Conservation (phyloP, 768 basidiomycete genomes). For the Tephrocybe rancida region DNA sequence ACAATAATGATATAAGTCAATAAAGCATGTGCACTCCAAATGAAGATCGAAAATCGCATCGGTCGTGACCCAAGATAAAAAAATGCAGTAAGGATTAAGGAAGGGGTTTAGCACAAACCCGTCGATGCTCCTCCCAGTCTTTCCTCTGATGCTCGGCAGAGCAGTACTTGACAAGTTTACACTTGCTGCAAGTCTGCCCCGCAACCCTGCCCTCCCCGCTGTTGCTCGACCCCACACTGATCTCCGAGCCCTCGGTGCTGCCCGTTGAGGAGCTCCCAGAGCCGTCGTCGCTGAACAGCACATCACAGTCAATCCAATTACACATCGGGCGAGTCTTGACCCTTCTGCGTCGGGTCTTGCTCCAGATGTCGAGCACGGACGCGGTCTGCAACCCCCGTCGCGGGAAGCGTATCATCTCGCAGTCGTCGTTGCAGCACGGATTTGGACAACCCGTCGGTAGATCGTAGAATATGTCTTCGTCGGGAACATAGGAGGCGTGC, state of each 20-base stretch:
- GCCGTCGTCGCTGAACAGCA: constrained; percentile 54
- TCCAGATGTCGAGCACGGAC: constrained; percentile 61
- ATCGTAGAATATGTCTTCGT: constrained; percentile 73
- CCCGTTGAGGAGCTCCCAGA: constrained; percentile 26
- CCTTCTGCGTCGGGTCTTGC: constrained; percentile 53
- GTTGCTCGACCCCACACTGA: constrained; percentile 35
- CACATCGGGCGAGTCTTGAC: constrained; percentile 69
- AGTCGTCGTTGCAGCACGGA: constrained; percentile 78
- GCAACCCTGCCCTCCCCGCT: constrained; percentile 26
- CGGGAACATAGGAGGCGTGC: constrained; percentile 67
- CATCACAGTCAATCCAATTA: constrained; percentile 79
- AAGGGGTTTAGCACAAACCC: constrained; percentile 54
- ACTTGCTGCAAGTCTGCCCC: constrained; percentile 75
- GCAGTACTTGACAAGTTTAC: constrained; percentile 79
- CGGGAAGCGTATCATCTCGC: constrained; percentile 82
- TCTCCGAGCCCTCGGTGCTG: constrained; percentile 46
- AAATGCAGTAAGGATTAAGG: background rate
- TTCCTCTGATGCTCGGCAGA: constrained; percentile 72
- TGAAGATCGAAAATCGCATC: background rate
- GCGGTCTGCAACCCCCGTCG: constrained; percentile 63
- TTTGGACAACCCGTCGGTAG: constrained; percentile 82
- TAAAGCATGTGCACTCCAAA: background rate
- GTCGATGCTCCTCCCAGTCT: constrained; percentile 79
- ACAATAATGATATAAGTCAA: constrained; percentile 9
- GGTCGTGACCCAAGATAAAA: background rate